Conservation (phyloP, 495 filamentous ascomycete genomes). For the Eremomyces bilateralis region DNA sequence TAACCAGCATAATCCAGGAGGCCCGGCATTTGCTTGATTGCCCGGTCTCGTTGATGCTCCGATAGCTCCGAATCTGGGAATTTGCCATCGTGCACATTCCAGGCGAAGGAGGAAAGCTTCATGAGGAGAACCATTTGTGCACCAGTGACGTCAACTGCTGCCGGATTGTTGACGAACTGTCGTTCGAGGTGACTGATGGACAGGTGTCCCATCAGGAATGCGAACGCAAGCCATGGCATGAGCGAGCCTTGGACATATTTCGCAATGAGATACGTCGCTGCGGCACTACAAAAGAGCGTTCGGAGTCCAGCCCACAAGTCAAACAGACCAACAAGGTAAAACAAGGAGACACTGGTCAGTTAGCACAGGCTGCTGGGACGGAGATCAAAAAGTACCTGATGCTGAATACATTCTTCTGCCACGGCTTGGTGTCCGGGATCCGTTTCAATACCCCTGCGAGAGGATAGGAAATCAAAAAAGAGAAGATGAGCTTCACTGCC, state of each 20-base stretch:
- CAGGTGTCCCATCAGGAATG: conserved; percentile 92
- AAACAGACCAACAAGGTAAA: conserved; percentile 89
- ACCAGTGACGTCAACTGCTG: conserved; percentile 68
- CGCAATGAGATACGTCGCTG: conserved; percentile 64
- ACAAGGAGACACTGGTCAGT: conserved; percentile 39
- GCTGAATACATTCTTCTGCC: conserved; percentile 76
- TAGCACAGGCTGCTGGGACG: background rate
- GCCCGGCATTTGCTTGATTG: conserved; percentile 46
- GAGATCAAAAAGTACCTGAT: conserved; percentile 32
- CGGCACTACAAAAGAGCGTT: conserved; percentile 58
- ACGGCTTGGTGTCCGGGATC: conserved; percentile 65
- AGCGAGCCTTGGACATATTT: conserved; percentile 69
- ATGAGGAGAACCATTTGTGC: conserved; percentile 97
- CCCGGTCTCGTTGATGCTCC: conserved; percentile 67
- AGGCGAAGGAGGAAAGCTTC: conserved; percentile 90
- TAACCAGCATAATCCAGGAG: conserved; percentile 71
- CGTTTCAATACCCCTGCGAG: conserved; percentile 76
- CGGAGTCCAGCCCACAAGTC: conserved; percentile 74
- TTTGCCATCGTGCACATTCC: conserved; percentile 86
- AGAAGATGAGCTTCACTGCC: conserved; percentile 78
- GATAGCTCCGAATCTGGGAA: conserved; percentile 58
- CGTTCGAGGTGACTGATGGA: conserved; percentile 70
- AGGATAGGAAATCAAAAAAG: conserved; percentile 84
- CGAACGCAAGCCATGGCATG: conserved; percentile 96
- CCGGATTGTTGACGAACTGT: conserved; percentile 41